These are phyloP conservation scores for Coemansia sp. DNA, from an alignment of 192 early-diverging fungal genomes.

Conservation along the genomic window DNA sequence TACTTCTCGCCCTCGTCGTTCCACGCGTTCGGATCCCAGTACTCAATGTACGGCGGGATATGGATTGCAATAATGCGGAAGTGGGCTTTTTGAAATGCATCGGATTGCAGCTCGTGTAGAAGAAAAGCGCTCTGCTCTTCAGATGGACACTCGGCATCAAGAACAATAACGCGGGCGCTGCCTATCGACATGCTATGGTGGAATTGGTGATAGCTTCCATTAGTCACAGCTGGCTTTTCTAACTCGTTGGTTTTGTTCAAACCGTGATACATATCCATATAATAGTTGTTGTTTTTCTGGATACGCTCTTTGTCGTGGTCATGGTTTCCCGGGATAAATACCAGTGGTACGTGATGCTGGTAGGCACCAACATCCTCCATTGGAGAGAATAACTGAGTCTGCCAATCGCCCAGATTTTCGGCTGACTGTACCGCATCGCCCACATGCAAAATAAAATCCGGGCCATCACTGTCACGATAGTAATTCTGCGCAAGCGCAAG, in stretches of 20 bases:
- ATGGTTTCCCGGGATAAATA: conserved; percentile 76
- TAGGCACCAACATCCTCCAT: conserved; percentile 57
- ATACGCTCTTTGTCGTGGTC: conserved; percentile 60
- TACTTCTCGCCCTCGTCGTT: conserved; percentile 63
- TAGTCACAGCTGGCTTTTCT: conserved; percentile 4
- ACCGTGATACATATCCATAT: conserved; percentile 50
- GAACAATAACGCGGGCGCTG: conserved; percentile 63
- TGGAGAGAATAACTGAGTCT: conserved; percentile 66
- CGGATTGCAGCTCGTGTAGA: conserved; percentile 57
- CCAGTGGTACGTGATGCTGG: conserved; percentile 60
- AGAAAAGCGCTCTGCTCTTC: conserved; percentile 64
- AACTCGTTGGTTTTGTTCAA: conserved; percentile 21
- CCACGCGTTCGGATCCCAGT: conserved; percentile 72
- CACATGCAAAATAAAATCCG: conserved; percentile 64
- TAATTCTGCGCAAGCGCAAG: conserved; percentile 7
- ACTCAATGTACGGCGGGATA: conserved; percentile 73
- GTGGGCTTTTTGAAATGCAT: conserved; percentile 53
- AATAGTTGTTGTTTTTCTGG: conserved; percentile 55
- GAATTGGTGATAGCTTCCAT: conserved; percentile 43
- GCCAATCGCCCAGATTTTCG: conserved; percentile 63
- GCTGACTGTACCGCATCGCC: conserved; percentile 69
- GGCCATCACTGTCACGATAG: conserved; percentile 13
- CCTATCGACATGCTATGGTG: conserved; percentile 54
- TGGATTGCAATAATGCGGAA: conserved; percentile 71
- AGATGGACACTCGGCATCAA: conserved; percentile 68